These are phyloP conservation scores for Hypoxylon sp. DNA, from an alignment of 2,329 filamentous ascomycete genomes.

Conservation along the genomic window DNA sequence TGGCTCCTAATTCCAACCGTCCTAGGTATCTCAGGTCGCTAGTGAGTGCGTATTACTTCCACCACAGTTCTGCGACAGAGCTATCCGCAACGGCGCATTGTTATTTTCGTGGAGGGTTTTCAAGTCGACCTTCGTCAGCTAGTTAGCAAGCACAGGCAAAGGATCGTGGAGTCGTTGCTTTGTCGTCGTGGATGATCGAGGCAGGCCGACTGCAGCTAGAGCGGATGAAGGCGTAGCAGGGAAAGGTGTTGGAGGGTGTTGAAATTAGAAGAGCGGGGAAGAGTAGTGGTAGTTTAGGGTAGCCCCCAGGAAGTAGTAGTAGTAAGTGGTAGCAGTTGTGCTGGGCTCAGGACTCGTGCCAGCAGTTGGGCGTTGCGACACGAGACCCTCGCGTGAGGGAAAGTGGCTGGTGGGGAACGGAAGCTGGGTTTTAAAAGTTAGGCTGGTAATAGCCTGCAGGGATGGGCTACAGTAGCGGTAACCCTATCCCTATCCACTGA, in stretches of 20 bases:
- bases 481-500: conserved; percentile 43
- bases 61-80: conserved; percentile 50
- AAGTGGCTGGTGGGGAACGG: conserved; percentile 47
- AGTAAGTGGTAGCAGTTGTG: conserved; percentile 8
- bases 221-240: conserved; percentile 30
- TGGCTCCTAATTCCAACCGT: conserved; percentile 4
- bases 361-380: conserved; percentile 48
- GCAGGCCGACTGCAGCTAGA: conserved; percentile 41
- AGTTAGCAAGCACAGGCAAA: conserved; percentile 18
- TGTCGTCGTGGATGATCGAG: conserved; percentile 39
- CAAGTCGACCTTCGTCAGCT: neutral
- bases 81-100: conserved; percentile 54
- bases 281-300: conserved; percentile 23
- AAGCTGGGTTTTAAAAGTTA: conserved; percentile 48
- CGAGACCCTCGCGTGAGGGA: conserved; percentile 49
- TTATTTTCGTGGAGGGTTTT: conserved; percentile 30
- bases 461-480: conserved; percentile 41
- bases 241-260: conserved; percentile 32
- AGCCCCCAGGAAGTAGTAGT: conserved; percentile 19
- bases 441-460: conserved; percentile 43
- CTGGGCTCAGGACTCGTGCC: conserved; percentile 28
- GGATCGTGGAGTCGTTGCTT: conserved; percentile 28
- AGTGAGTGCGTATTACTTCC: conserved; percentile 42
- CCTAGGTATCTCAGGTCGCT: conserved; percentile 22
- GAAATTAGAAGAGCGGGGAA: conserved; percentile 46